Evolutionary conservation across 306 rosid species (phyloP).

Genomic region (Heteromeles arbutifolia): DNA sequence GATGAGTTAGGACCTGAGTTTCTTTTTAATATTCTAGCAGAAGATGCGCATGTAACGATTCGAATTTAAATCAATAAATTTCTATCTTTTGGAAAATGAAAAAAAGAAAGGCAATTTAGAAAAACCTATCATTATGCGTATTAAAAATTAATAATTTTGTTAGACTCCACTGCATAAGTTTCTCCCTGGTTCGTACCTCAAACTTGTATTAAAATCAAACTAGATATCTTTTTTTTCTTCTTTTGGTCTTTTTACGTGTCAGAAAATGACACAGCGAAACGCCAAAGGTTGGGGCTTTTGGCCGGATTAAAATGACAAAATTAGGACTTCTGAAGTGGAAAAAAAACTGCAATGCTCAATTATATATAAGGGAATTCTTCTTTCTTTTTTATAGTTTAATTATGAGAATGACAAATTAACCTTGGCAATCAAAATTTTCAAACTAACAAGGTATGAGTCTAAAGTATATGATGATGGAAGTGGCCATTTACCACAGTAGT

Average conservation of each 20-base stretch:
- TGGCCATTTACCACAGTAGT: no score
- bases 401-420: background rate
- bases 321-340: background rate
- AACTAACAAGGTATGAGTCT: background rate
- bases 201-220: background rate
- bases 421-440: background rate
- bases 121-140: background rate
- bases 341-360: background rate
- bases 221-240: background rate
- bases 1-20: no score
- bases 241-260: background rate
- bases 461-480: no score
- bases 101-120: no score
- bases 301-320: background rate
- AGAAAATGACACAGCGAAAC: background rate
- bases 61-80: no score
- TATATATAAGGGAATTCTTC: background rate
- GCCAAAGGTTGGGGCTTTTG: background rate
- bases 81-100: no score
- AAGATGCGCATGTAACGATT: no score
- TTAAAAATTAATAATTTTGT: background rate
- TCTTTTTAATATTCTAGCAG: no score
- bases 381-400: background rate
- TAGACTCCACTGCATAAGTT: background rate
- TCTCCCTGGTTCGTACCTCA: background rate